These are phyloP conservation scores for Boletales sp. DNA, from an alignment of 768 basidiomycete species.

Conservation along the genomic window DNA sequence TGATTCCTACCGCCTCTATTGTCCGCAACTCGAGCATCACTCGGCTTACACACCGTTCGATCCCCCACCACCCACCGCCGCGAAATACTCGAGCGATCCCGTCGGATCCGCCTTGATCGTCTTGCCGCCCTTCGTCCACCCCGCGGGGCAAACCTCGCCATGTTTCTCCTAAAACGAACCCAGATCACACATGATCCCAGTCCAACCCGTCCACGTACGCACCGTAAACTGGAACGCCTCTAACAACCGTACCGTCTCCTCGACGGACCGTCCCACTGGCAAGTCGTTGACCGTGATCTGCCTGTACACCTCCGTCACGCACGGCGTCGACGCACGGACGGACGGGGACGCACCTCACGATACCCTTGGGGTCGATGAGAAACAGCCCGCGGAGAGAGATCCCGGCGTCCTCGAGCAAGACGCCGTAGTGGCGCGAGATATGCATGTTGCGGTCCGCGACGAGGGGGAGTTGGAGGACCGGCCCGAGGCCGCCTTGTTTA, in stretches of 20 bases:
- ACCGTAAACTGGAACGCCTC: conserved; percentile 93
- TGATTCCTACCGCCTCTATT: too few relatives aligned
- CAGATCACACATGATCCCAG: background rate
- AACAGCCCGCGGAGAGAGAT: conserved; percentile 85
- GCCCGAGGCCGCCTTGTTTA: conserved; percentile 86
- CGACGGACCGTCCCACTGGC: conserved; percentile 90
- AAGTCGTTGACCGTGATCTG: conserved; percentile 91
- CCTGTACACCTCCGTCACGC: conserved; percentile 29
- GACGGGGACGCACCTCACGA: conserved; percentile 45
- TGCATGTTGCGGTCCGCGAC: conserved; percentile 77
- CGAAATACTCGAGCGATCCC: conserved; percentile 73
- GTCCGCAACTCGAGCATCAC: too few relatives aligned
- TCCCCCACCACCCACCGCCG: background rate
- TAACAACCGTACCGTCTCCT: conserved; percentile 86
- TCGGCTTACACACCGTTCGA: too few relatives aligned
- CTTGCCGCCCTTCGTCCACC: conserved; percentile 79
- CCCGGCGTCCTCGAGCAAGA: conserved; percentile 84
- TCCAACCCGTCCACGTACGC: conserved; percentile 22
- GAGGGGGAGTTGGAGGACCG: conserved; percentile 80
- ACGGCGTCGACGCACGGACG: too few relatives aligned
- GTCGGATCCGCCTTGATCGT: conserved; percentile 81
- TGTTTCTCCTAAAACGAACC: conserved; percentile 55
- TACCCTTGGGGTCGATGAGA: conserved; percentile 83
- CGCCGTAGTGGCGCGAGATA: conserved; percentile 82
- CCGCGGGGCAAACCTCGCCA: conserved; percentile 91